Base-by-base conservation (phyloP, 768 basidiomycete genomes). In the Hortiboletus campestris region DNA sequence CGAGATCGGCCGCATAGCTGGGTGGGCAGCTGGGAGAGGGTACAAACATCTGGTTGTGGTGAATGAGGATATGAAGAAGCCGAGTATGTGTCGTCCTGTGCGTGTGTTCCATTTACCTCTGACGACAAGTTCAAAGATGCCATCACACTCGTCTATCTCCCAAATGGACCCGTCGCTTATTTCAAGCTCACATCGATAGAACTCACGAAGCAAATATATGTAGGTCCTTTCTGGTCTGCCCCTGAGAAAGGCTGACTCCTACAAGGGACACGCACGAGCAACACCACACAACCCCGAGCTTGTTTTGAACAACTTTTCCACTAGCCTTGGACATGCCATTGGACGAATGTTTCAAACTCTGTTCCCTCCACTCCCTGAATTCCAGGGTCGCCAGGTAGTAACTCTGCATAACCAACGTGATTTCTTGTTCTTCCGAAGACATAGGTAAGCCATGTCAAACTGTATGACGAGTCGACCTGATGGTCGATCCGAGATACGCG, bases 321-420 rank as follows among this genome's bases (percentile, higher is more conserved):
- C 97, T 0, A 84, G 91, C 14, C 84, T 99, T 19, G 97, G 97
- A 40, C 91, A 97, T 67, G 85, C 87, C 16, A 85, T 98, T 48
- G 97, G 97, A 16, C 83, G 94, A 25, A 88, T 99, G 80, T 96
- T 98, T 74, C 96, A 97, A 64, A 94, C 94, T 1, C 81, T 94
- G 20, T 98, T 98, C 76, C 97, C 97, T 17, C 94, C 91, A 8
- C 76, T 96, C 59, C 94, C 94, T 1, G 91, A 97, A 69, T 98
- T 97, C 67, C 88, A 94, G 73, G 97, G 97, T 34, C 78, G 97
- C 31, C 97, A 99, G 72, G 95, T 98, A 11, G 95, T 98, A 13
- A 97, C 96, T 3, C 78, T 98, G 19, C 97, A 98, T 68, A 98
- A 98, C 67, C 94, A 97, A 70, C 84, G 97, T 45, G 97, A 99